phyloP scores from a whole-genome alignment of 129 eudicot species.

The Chrysanthemum makinoi region DNA sequence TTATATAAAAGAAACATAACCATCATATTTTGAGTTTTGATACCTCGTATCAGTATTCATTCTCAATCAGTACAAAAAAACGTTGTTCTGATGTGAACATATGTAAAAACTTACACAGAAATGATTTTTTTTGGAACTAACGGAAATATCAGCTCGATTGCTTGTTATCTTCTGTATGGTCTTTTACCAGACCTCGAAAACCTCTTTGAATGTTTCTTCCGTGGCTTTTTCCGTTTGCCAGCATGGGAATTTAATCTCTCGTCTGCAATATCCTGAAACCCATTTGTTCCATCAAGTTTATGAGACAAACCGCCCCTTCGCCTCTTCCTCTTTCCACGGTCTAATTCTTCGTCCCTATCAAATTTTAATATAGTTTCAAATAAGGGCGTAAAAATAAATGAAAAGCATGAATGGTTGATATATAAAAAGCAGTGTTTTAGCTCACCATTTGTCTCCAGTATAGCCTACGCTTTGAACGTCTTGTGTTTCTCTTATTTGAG shows the following conservation, averaged over 20 bases:
- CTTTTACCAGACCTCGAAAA: background rate
- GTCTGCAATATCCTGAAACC: slow-evolving; percentile 8
- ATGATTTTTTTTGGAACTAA: background rate
- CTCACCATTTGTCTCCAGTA: background rate
- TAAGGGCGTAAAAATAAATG: background rate
- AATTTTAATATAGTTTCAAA: background rate
- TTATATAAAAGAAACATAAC: too few species aligned
- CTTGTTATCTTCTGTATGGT: background rate
- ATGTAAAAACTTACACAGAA: background rate
- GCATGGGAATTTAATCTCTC: slow-evolving; percentile 11
- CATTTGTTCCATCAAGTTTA: background rate
- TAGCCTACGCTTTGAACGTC: background rate
- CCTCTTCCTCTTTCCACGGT: slow-evolving; percentile 1
- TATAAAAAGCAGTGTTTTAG: background rate
- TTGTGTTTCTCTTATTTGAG: background rate
- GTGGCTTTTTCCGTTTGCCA: background rate
- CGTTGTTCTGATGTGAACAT: background rate
- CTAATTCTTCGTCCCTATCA: background rate
- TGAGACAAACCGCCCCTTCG: background rate
- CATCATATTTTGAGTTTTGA: background rate
- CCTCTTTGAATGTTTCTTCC: slow-evolving; percentile 8
- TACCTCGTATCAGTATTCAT: background rate
- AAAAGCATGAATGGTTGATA: background rate
- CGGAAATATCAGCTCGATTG: background rate
- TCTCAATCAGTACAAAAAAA: background rate